phyloP scores from a whole-genome alignment of 345 rosid species.

The Nasturtium officinale region DNA sequence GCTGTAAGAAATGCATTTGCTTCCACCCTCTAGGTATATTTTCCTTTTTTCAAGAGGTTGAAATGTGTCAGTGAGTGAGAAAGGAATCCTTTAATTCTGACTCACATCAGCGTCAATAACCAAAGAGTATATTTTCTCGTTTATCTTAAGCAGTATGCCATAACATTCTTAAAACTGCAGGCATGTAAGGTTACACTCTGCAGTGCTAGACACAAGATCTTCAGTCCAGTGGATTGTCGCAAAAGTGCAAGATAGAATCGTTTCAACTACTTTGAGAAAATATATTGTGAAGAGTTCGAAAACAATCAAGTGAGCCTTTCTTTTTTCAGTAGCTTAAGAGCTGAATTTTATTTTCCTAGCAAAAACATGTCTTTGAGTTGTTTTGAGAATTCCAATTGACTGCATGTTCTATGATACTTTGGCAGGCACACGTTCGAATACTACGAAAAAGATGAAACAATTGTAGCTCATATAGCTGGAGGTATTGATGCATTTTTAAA shows the following conservation, averaged over 20 bases:
- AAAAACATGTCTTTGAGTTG: conserved; percentile 8
- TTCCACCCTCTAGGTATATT: background rate
- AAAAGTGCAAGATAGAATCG: conserved; percentile 70
- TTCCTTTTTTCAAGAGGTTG: background rate
- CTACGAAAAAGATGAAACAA: too few species aligned
- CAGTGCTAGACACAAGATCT: conserved; percentile 51
- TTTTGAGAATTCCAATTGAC: conserved; percentile 14
- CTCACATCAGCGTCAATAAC: background rate
- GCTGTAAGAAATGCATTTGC: conserved; percentile 12
- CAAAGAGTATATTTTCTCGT: background rate
- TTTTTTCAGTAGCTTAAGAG: conserved; percentile 19
- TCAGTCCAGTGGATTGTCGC: conserved; percentile 68
- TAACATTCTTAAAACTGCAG: conserved; percentile 49
- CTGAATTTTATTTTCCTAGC: background rate
- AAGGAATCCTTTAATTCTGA: background rate
- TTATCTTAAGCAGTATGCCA: background rate
- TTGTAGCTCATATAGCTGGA: too few species aligned
- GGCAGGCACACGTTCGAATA: too few species aligned
- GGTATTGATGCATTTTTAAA: too few species aligned
- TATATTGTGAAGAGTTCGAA: conserved; percentile 54
- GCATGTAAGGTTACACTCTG: conserved; percentile 49
- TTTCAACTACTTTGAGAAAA: conserved; percentile 63
- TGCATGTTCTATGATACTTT: background rate
- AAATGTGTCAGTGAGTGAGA: background rate
- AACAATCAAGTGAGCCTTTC: conserved; percentile 57